Evolutionary conservation across 2,329 filamentous ascomycete species (phyloP).

Genomic region (Aschersonia sp.): DNA sequence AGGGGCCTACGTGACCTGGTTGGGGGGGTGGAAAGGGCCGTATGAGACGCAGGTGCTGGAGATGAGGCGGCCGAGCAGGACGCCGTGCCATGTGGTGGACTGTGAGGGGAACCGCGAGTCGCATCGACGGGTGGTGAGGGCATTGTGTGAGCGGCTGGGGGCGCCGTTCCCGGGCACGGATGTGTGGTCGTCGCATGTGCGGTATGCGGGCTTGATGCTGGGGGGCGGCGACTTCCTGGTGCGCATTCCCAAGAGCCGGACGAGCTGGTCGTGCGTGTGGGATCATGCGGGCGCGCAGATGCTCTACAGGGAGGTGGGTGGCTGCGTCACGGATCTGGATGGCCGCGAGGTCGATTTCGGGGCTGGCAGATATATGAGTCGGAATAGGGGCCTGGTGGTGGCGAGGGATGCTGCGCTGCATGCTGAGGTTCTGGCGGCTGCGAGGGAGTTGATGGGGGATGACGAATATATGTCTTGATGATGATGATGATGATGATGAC

Average conservation of each 20-base stretch:
- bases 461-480: background rate
- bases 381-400: slow-evolving; percentile 23
- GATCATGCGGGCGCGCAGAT: slow-evolving; percentile 46
- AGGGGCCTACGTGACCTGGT: slow-evolving; percentile 14
- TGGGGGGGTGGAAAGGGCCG: slow-evolving; percentile 9
- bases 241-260: slow-evolving; percentile 12
- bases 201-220: slow-evolving; percentile 21
- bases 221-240: slow-evolving; percentile 21
- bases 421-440: slow-evolving; percentile 19
- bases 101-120: slow-evolving; percentile 15
- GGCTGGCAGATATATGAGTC: slow-evolving; percentile 16
- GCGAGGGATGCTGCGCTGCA: slow-evolving; percentile 28
- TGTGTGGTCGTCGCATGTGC: slow-evolving; percentile 24
- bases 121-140: slow-evolving; percentile 16
- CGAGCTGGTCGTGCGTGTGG: slow-evolving; percentile 22
- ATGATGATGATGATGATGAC: too few species aligned
- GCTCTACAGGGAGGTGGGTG: slow-evolving; percentile 39
- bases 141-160: slow-evolving; percentile 14
- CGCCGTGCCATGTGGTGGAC: slow-evolving; percentile 17
- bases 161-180: slow-evolving; percentile 21
- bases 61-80: too few species aligned
- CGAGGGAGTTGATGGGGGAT: slow-evolving; percentile 7
- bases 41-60: slow-evolving; percentile 1
- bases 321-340: slow-evolving; percentile 34
- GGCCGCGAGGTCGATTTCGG: slow-evolving; percentile 20